Conservation (phyloP, 2,329 filamentous ascomycete genomes). For the Penicillium aurantiogriseum region DNA sequence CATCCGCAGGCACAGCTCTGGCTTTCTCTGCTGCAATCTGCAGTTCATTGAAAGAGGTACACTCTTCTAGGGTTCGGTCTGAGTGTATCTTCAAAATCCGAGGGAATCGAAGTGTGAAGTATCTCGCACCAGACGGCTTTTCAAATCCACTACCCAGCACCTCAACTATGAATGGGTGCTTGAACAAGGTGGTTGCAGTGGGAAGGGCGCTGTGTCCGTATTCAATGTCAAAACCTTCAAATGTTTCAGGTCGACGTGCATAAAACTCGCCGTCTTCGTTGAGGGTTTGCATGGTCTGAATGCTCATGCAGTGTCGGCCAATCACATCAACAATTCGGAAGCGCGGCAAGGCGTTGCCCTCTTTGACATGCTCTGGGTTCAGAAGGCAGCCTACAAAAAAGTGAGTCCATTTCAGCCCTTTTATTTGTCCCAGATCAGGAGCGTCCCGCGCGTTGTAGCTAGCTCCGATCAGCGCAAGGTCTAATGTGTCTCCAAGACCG, state of each 20-base stretch:
- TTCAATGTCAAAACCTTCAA: constrained; percentile 45
- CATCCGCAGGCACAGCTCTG: constrained; percentile 48
- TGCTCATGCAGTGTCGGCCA: constrained; percentile 50
- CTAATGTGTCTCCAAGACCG: constrained; percentile 75
- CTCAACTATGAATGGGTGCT: constrained; percentile 72
- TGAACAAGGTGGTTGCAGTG: constrained; percentile 56
- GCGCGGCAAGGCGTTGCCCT: constrained; percentile 51
- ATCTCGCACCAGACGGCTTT: constrained; percentile 65
- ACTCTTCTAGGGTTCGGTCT: constrained; percentile 69
- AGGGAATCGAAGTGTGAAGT: constrained; percentile 75
- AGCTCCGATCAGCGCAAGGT: constrained; percentile 77
- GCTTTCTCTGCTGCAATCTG: constrained; percentile 64
- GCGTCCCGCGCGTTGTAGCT: constrained; percentile 66
- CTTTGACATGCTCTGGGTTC: constrained; percentile 61
- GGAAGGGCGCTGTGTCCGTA: constrained; percentile 44
- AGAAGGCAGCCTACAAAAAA: constrained; percentile 76
- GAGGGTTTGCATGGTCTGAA: constrained; percentile 53
- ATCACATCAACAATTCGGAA: constrained; percentile 69
- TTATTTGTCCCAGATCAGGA: constrained; percentile 50
- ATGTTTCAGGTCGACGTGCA: constrained; percentile 37
- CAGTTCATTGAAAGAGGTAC: constrained; percentile 67
- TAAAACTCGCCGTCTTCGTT: constrained; percentile 49
- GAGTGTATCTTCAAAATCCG: constrained; percentile 72
- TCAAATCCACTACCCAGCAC: constrained; percentile 78
- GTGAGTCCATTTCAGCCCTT: constrained; percentile 68